Evolutionary conservation across 768 basidiomycete genomes (phyloP), one percentile per base, ranked within the genome.

Genomic region (Podaxis mareebaensis): DNA sequence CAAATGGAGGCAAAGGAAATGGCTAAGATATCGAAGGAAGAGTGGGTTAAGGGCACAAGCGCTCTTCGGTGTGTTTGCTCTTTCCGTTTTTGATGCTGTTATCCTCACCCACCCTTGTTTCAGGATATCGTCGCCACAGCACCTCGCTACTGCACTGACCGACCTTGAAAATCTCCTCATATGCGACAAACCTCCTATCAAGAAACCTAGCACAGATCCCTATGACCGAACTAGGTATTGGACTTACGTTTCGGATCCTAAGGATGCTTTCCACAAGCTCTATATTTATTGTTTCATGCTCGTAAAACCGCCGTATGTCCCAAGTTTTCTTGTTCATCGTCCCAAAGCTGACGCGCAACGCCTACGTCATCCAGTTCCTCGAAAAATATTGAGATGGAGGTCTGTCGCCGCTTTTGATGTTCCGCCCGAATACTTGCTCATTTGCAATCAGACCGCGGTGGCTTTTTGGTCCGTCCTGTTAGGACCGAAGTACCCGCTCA

Each of bases 321-420:
- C 7, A 52, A 51, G 5, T 28, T 15, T 33, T 7, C 58, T 58
- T 28, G 52, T 11, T n/a, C 44, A 17, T 30, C 46, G 17, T 28
- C 26, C 42, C 13, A 55, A 39, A 58, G 42, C 38, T 64, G 52
- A 66, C 22, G 11, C 42, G 57, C 44, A 20, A 20, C 17, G 22
- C 24, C 60, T 49, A 40, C 13, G 0, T 36, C 33, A 49, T 51
- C 17, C 65, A 92, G 91, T 71, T 82, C 84, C 71, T 85, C 85
- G 20, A 83, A 86, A 66, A 93, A 91, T 71, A 85, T 93, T 65
- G 91, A 93, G 57, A 90, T 93, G 81, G 91, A 93, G 77, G 91
- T 90, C 65, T 68, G 78, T 67, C 22, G n/a, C 13, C 12, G 49
- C 24, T 48, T 13, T 20, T 57, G n/a, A n/a, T 30, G 53, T 53